Percentiles rank a stretch among this genome's conserved stretches.
Conservation (phyloP, 106 monocot species). For the Chionographis japonica region DNA sequence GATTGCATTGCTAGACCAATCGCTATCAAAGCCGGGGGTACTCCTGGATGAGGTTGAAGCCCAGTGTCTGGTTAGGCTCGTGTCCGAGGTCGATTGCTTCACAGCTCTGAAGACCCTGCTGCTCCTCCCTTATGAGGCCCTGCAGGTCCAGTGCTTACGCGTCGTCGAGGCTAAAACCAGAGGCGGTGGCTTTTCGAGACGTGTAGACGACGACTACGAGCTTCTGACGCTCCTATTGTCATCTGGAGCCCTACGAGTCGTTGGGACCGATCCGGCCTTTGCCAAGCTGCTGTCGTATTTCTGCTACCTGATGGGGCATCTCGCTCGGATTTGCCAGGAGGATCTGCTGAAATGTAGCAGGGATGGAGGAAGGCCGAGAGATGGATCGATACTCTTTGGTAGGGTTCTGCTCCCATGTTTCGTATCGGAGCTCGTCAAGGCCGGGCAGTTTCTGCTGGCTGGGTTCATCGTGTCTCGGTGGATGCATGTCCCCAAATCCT, state of each 20-base stretch:
- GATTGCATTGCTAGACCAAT: conserved; percentile 52
- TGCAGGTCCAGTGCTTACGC: conserved; percentile 36
- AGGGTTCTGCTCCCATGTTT: conserved; percentile 68
- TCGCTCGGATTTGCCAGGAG: conserved; percentile 51
- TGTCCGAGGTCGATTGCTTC: conserved; percentile 39
- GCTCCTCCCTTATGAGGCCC: conserved; percentile 56
- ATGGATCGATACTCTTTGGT: conserved; percentile 23
- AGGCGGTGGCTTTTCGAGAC: conserved; percentile 18
- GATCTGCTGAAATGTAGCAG: conserved; percentile 20
- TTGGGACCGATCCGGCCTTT: conserved; percentile 26
- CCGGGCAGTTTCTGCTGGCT: conserved; percentile 63
- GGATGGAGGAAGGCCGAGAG: conserved; percentile 4
- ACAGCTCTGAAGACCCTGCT: conserved; percentile 54
- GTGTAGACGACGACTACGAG: conserved; percentile 37
- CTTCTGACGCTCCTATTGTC: conserved; percentile 50
- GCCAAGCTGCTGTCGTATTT: conserved; percentile 50
- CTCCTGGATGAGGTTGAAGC: conserved; percentile 73
- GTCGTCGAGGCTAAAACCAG: conserved; percentile 41
- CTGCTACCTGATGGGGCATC: conserved; percentile 65
- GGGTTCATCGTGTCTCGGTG: conserved; percentile 67
- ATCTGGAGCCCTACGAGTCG: conserved; percentile 41
- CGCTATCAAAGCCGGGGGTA: conserved; percentile 24
- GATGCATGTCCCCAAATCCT: conserved; percentile 64
- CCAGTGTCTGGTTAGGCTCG: conserved; percentile 31
- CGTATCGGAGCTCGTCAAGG: conserved; percentile 58